Base-by-base conservation (phyloP, 495 filamentous ascomycete genomes). In the Aspergillus sparsus region DNA sequence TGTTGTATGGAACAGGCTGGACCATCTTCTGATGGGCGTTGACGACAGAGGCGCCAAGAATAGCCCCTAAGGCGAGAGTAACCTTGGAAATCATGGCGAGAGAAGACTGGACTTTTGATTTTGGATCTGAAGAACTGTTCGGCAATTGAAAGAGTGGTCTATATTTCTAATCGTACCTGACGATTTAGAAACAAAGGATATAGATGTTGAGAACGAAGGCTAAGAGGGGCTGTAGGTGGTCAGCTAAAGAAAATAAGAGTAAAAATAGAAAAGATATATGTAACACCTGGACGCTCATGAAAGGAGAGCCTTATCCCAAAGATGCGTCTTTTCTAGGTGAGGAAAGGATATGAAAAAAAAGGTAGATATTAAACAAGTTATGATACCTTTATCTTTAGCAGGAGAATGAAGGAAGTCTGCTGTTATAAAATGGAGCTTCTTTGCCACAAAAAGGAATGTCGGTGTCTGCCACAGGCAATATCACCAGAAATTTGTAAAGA, bases 21-120 rank as follows among this genome's bases (percentile, higher is more conserved):
- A 64, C 74, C 84, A 97, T 87, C 32, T 82, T 75, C 79, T 95
- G 87, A 69, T 98, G 93, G 61, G 77, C 80, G 15, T 77, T 59
- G 55, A 72, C 69, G 32, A 80, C 68, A 13, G 86, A 69, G 51
- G 81, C 71, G 44, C 80, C 80, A 53, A 89, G 60, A 32, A 79
- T 54, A 51, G 74, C 69, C 55, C 74, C 66, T 53, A 74, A 65
- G 62, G 78, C 66, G 47, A 80, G 7, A 47, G 42, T 49, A 18
- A 67, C 63, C 52, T 74, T 76, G 68, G 55, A 63, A 58, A 74
- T 68, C 79, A 80, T 82, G 50, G 62, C 81, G 73, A 60, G 53
- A 60, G 56, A 52, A 37, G 5, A 16, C 53, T 45, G 47, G 32
- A 47, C n/a, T 10, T 47, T 47, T 27, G 37, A 61, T 66, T 64